Percentiles rank a stretch among this genome's conserved stretches.
phyloP scores from a whole-genome alignment of 805 yeast species.

The Ogataea dorogensis region DNA sequence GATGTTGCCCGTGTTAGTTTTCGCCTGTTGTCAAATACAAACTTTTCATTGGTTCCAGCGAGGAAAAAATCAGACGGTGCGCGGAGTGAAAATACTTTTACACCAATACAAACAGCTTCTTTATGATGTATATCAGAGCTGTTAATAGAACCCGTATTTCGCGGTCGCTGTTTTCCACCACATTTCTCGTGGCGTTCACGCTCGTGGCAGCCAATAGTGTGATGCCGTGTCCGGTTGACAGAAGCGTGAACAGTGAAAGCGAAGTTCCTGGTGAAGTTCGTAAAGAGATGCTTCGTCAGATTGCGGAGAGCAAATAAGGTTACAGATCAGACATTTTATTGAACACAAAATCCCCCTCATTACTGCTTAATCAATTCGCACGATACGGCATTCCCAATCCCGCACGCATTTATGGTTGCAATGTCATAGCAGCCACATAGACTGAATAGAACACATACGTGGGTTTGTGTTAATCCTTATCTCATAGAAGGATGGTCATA shows the following conservation, averaged over 20 bases:
- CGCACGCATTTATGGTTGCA: no score
- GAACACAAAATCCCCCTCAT: background rate
- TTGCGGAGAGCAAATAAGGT: no score
- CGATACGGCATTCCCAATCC: background rate
- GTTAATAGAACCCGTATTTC: conserved; percentile 56
- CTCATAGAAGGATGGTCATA: background rate
- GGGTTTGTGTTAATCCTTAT: background rate
- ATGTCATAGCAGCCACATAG: background rate
- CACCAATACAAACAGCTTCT: conserved; percentile 3
- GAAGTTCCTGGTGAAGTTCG: conserved; percentile 22
- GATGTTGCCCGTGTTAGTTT: conserved; percentile 2
- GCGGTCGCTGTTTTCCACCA: conserved; percentile 65
- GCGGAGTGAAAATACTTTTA: conserved; percentile 6
- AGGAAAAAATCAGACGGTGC: conserved; percentile 5
- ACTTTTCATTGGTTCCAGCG: conserved; percentile 4
- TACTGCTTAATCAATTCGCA: background rate
- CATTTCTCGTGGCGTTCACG: conserved; percentile 71
- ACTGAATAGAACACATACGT: background rate
- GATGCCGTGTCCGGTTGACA: conserved; percentile 46
- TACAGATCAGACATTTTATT: no score
- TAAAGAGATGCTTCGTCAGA: conserved; percentile 15
- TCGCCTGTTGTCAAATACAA: conserved; percentile 3
- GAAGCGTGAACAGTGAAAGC: conserved; percentile 37
- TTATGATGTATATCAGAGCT: conserved; percentile 55
- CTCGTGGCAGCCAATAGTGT: conserved; percentile 35